Conservation (phyloP, 176 grass and related monocot species). For the Eleusine indica region DNA sequence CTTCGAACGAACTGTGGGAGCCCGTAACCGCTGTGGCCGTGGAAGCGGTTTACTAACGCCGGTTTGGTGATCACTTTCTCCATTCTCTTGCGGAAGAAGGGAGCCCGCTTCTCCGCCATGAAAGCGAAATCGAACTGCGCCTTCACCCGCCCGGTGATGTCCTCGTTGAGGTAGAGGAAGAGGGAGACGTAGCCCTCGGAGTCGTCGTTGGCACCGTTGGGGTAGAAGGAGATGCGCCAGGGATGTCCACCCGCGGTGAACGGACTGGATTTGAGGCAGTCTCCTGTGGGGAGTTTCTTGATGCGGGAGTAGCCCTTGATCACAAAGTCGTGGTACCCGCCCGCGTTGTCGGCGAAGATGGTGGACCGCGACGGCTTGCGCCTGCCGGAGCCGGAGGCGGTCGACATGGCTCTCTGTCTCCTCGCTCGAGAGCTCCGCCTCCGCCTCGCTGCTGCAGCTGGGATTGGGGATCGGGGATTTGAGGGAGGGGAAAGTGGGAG, state of each 20-base stretch:
- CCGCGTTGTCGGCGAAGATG: not conserved
- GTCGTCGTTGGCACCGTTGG: not conserved
- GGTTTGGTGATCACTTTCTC: no score
- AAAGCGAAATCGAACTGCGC: slow-evolving; percentile 27
- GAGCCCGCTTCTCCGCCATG: slow-evolving; percentile 4
- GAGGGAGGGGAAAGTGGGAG: no score
- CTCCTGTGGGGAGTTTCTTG: not conserved
- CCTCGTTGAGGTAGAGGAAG: slow-evolving; percentile 20
- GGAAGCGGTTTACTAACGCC: no score
- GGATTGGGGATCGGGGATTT: not conserved
- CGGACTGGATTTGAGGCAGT: not conserved
- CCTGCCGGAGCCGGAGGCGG: no score
- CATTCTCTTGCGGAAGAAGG: no score
- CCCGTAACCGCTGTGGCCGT: no score
- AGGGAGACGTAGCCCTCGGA: not conserved
- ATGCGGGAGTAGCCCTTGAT: slow-evolving; percentile 5
- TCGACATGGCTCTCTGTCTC: not conserved
- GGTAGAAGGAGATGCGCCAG: slow-evolving; percentile 30
- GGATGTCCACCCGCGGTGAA: slow-evolving; percentile 15
- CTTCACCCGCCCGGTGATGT: not conserved
- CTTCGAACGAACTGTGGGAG: no score
- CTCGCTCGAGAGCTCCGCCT: not conserved
- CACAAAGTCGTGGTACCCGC: slow-evolving; percentile 2
- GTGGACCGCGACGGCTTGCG: not conserved
- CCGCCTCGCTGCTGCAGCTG: not conserved